Base-by-base conservation (phyloP, 148 eudicot species). In the Vaccinium vitisidaea region DNA sequence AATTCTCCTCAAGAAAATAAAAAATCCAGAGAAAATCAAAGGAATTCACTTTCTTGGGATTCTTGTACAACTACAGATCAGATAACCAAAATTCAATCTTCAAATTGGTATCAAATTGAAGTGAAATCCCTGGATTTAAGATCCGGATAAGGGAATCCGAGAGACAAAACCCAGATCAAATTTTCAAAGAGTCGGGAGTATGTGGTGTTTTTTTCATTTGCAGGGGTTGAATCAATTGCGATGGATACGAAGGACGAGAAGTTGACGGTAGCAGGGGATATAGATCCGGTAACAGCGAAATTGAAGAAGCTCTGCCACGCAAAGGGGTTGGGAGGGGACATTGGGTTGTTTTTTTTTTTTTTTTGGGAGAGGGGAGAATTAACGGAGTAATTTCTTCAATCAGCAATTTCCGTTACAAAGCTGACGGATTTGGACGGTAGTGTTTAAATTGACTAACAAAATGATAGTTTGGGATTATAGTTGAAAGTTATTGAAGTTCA, bases 181-280 rank as follows among this genome's bases (percentile, higher is more conserved):
- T 25, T 65, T 36, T 32, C 19, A 1, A 53, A 21, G 25, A 81
- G 13, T 43, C 9, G 46, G 10, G 23, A 30, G 32, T 58, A 1
- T 70, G 2, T 71, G 0, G 21, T 2, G 53, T 30, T 30, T 30
- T n/a, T 58, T n/a, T n/a, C 32, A 65, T 75, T 21, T 89, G 25
- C 84, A 95, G 98, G 98, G 61, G 43, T 95, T 49, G 97, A 93
- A 9, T 93, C 95, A 83, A 85, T 95, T n/a, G 30, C 95, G 19
- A 84, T 94, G 88, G 92, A 93, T 61, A 83, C 71, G 85, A 92
- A 90, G 76, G 93, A 91, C 75, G 88, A 85, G 84, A 91, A 90
- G 74, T 5, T 94, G 87, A 94, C 98, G 14, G 73, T 94, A 18
- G 87, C 83, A 15, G 98, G 98, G 56, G 88, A 87, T 82, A 78